Evolutionary conservation across 2,329 filamentous ascomycete genomes (phyloP), one percentile per base, ranked within the genome.

Genomic region (Lasiodiplodia gonubiensis): DNA sequence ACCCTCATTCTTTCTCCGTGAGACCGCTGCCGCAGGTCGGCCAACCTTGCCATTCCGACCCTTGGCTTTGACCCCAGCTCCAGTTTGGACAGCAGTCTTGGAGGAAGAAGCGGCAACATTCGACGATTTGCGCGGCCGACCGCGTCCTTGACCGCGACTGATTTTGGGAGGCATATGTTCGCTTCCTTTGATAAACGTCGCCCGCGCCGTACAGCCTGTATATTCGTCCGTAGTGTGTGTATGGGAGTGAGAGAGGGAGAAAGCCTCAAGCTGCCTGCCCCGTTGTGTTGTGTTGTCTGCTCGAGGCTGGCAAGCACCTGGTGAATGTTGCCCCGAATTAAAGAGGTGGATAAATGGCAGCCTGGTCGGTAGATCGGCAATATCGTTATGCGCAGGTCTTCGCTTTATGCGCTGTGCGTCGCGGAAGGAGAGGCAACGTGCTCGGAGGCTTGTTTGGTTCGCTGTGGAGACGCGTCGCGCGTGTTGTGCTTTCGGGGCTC

Each of bases 101-200:
- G 8, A 3, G n/a, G 42, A 4, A 21, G 42, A 8, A n/a, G n/a
- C n/a, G n/a, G 7, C 10, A 21, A 11, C 42, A 11, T 46, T 21
- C 42, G 42, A 18, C 42, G 59, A 51, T n/a, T 52, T 51, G 59
- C 59, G 27, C n/a, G 59, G 59, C 16, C 57, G 57, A 7, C 57
- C 27, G 25, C 57, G 55, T 48, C 18, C 23, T 33, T 46, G 33
- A 8, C 6, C 30, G 30, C 35, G 55, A 6, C 18, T 8, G 14
- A 11, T n/a, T 30, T 54, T n/a, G 18, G 53, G 53, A 8, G n/a
- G 30, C 53, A 30, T 11, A 25, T 10, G 6, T n/a, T 18, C 6
- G 53, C 1, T 30, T 27, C 12, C 37, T 37, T 30, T 12, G 52
- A 7, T 37, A 14, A 23, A n/a, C 7, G 53, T 46, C n/a, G 30